Percentiles rank a stretch among this genome's conserved stretches.
Evolutionary conservation across 208 protist species (phyloP).

Genomic region (Angomonas deanei): DNA sequence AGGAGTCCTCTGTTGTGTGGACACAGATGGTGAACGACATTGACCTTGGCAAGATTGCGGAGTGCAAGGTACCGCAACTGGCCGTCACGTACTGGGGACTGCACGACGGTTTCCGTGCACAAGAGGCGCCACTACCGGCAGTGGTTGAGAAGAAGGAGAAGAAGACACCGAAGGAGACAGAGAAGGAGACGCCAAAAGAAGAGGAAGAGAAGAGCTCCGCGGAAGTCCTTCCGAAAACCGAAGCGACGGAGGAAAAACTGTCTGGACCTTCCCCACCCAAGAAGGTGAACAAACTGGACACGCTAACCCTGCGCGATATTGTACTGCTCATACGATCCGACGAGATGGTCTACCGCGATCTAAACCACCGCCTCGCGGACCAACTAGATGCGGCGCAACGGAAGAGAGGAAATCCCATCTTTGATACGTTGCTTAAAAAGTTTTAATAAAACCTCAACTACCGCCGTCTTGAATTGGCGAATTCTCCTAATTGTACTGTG

Average conservation of each 20-base stretch:
- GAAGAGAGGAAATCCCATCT: background rate
- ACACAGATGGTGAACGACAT: slow-evolving; percentile 86
- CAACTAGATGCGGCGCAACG: slow-evolving; percentile 22
- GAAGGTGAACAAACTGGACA: background rate
- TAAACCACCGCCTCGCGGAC: slow-evolving; percentile 47
- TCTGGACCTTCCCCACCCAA: background rate
- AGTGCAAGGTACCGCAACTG: slow-evolving; percentile 30
- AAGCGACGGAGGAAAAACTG: too few relatives aligned
- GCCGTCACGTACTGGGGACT: slow-evolving; percentile 70
- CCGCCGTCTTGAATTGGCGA: too few relatives aligned
- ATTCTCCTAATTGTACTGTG: too few relatives aligned
- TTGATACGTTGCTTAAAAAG: slow-evolving; percentile 1
- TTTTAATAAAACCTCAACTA: too few relatives aligned
- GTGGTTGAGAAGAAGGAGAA: background rate
- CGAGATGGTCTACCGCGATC: slow-evolving; percentile 69
- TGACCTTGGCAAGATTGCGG: slow-evolving; percentile 62
- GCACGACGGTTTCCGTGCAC: slow-evolving; percentile 18
- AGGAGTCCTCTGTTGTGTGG: slow-evolving; percentile 80
- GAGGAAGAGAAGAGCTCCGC: background rate
- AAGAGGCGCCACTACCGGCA: slow-evolving; percentile 17
- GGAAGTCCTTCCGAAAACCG: too few relatives aligned
- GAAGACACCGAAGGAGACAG: background rate
- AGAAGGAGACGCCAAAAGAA: background rate
- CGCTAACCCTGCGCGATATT: slow-evolving; percentile 57
- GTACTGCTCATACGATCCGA: slow-evolving; percentile 67